These are phyloP conservation scores for Penicillium fimorum DNA, from an alignment of 495 filamentous ascomycete species.

Conservation along the genomic window DNA sequence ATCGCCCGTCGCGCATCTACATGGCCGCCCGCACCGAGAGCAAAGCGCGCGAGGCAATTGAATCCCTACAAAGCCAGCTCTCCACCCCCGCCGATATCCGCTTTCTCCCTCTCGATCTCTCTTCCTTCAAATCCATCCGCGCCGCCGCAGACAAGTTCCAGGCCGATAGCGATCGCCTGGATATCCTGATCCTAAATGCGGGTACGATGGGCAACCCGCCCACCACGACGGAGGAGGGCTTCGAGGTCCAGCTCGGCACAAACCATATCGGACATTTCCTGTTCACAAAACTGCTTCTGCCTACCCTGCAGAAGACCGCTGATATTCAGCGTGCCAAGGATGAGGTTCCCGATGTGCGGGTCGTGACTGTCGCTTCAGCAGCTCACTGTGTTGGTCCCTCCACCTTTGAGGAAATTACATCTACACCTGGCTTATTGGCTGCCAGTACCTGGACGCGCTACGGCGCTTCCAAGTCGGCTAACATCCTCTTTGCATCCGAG, in stretches of 20 bases:
- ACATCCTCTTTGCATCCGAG: constrained; percentile 61
- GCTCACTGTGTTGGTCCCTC: constrained; percentile 53
- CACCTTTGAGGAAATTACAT: constrained; percentile 47
- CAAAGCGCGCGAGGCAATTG: constrained; percentile 53
- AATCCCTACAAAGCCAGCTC: constrained; percentile 45
- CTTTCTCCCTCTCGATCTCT: constrained; percentile 51
- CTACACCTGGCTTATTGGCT: constrained; percentile 38
- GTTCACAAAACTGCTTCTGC: constrained; percentile 63
- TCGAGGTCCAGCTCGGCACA: constrained; percentile 68
- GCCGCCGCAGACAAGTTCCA: constrained; percentile 48
- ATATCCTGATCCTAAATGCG: constrained; percentile 54
- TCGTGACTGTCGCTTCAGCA: constrained; percentile 25
- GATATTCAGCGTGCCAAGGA: constrained; percentile 26
- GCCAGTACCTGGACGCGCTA: constrained; percentile 52
- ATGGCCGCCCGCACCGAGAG: constrained; percentile 56
- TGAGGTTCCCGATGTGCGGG: constrained; percentile 24
- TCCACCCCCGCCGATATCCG: constrained; percentile 46
- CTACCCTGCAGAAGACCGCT: constrained; percentile 52
- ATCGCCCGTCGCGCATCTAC: constrained; percentile 60
- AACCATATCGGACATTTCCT: constrained; percentile 55
- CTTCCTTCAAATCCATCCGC: constrained; percentile 52
- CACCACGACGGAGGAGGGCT: constrained; percentile 69
- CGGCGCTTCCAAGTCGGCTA: constrained; percentile 66
- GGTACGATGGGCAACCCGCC: constrained; percentile 61
- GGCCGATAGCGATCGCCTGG: constrained; percentile 48